A percentile compares a stretch with the other conserved stretches of the same genome.
Conservation (phyloP, 164 flowering plant species). For the Piper betle region DNA sequence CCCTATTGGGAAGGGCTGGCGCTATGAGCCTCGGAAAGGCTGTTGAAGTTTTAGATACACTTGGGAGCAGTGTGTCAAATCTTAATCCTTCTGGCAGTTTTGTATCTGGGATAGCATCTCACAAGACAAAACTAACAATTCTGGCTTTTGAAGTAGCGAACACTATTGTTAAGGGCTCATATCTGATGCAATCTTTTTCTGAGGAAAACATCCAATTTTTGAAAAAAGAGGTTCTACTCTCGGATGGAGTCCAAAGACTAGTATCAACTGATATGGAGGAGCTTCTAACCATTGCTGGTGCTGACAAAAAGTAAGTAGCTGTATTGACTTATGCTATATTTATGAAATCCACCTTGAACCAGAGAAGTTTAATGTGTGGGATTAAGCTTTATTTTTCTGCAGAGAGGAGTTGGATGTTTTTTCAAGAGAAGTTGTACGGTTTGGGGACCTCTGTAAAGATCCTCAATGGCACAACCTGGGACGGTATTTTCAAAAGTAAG, state of each 20-base stretch:
- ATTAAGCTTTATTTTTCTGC: constrained; percentile 3
- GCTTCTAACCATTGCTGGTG: constrained; percentile 67
- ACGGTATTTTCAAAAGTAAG: constrained; percentile 81
- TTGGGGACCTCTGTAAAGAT: constrained; percentile 92
- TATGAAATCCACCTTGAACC: background rate
- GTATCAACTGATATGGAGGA: constrained; percentile 68
- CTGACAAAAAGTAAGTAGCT: constrained; percentile 65
- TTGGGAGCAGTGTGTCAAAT: constrained; percentile 87
- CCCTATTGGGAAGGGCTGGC: constrained; percentile 76
- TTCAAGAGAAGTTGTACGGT: constrained; percentile 76
- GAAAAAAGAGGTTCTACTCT: constrained; percentile 59
- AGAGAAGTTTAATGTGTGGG: background rate
- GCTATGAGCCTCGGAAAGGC: constrained; percentile 67
- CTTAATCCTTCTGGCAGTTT: constrained; percentile 51
- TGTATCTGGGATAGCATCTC: constrained; percentile 52
- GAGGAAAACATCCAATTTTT: constrained; percentile 51
- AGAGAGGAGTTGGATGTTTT: constrained; percentile 78
- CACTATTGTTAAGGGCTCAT: constrained; percentile 75
- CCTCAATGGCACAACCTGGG: constrained; percentile 91
- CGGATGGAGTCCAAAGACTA: constrained; percentile 68
- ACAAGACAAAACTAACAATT: constrained; percentile 63
- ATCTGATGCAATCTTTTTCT: constrained; percentile 75
- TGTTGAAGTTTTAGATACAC: constrained; percentile 78
- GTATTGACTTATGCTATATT: background rate
- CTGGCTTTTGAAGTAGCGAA: constrained; percentile 90